Conservation (phyloP, 2,329 filamentous ascomycete genomes). For the Nakataea oryzae region DNA sequence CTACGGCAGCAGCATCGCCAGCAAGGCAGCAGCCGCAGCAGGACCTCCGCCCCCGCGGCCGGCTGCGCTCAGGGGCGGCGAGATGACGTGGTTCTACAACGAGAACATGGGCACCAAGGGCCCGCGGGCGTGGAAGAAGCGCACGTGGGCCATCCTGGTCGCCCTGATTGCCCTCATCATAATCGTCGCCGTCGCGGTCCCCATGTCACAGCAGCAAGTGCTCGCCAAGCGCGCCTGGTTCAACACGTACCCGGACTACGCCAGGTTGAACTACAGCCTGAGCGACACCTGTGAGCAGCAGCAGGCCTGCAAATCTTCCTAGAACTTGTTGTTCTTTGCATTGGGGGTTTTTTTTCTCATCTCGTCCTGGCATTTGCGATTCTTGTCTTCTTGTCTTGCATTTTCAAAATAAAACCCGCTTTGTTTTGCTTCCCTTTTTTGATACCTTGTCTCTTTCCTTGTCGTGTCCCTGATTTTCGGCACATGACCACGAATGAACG, state of each 20-base stretch:
- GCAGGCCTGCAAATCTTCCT: background rate
- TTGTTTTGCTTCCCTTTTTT: background rate
- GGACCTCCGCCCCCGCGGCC: too few relatives aligned
- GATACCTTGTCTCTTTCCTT: background rate
- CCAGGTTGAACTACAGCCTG: slow-evolving; percentile 32
- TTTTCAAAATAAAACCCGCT: background rate
- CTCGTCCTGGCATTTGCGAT: background rate
- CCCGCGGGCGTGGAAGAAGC: slow-evolving; percentile 41
- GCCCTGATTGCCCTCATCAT: slow-evolving; percentile 25
- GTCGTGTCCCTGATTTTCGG: background rate
- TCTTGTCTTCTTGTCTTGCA: background rate
- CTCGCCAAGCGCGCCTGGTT: slow-evolving; percentile 15
- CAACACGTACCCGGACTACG: slow-evolving; percentile 37
- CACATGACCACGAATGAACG: background rate
- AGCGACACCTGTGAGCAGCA: slow-evolving; percentile 32
- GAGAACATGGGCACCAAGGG: slow-evolving; percentile 1
- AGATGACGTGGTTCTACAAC: slow-evolving; percentile 5
- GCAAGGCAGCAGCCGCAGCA: background rate
- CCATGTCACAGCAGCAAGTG: slow-evolving; percentile 28
- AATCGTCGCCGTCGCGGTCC: slow-evolving; percentile 35
- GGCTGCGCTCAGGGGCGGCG: background rate
- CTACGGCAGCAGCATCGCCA: background rate
- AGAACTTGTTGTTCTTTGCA: slow-evolving; percentile 1
- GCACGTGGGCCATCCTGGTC: slow-evolving; percentile 33
- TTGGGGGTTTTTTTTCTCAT: background rate